Evolutionary conservation across 106 monocot genomes (phyloP).

Genomic region (Chionographis japonica): DNA sequence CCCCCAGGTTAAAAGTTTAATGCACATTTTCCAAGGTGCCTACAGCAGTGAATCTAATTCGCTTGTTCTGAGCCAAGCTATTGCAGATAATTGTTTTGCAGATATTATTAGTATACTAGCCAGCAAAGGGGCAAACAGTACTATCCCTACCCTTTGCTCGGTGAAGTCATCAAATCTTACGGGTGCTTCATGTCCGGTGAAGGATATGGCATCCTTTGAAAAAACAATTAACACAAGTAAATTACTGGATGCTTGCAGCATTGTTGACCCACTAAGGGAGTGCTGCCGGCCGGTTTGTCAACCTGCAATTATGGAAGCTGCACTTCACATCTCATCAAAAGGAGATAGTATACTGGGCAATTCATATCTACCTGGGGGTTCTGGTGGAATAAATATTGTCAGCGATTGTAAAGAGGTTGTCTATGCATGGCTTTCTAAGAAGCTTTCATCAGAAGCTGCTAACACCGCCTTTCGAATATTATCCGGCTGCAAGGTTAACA

Average conservation of each 20-base stretch:
- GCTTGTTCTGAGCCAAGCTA: conserved; percentile 50
- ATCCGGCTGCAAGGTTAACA: conserved; percentile 90
- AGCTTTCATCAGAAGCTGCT: conserved; percentile 55
- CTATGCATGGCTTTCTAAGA: conserved; percentile 83
- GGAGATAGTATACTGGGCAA: conserved; percentile 31
- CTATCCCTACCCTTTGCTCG: conserved; percentile 67
- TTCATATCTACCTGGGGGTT: conserved; percentile 43
- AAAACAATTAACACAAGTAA: conserved; percentile 83
- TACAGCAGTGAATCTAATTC: conserved; percentile 38
- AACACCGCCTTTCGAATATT: conserved; percentile 85
- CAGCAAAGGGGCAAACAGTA: conserved; percentile 84
- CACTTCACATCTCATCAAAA: conserved; percentile 61
- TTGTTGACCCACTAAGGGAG: conserved; percentile 88
- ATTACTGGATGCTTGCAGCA: conserved; percentile 78
- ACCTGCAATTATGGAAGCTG: conserved; percentile 89
- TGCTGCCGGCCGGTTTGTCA: conserved; percentile 89
- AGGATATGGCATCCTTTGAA: conserved; percentile 68
- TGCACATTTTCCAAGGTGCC: conserved; percentile 85
- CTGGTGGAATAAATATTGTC: conserved; percentile 36
- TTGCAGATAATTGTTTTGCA: conserved; percentile 80
- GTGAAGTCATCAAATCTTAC: conserved; percentile 69
- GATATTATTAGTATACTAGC: conserved; percentile 80
- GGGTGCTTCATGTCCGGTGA: conserved; percentile 82
- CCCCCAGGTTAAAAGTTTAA: conserved; percentile 80
- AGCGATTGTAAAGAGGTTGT: conserved; percentile 88